These are phyloP conservation scores for Nicotiana paniculata DNA, from an alignment of 257 asterid genomes.

Conservation along the genomic window DNA sequence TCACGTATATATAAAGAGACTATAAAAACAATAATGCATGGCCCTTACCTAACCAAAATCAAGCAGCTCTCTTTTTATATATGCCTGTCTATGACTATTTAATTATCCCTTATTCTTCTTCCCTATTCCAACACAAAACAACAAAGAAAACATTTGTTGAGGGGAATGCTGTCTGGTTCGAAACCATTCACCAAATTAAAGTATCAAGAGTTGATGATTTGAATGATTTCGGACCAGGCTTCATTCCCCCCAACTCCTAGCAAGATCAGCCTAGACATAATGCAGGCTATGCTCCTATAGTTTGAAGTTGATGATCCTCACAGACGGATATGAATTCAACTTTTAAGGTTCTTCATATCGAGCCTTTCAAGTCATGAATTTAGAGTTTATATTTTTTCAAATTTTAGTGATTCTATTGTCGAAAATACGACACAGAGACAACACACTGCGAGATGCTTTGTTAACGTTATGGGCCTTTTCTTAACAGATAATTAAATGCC, in stretches of 20 bases:
- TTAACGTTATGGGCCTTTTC: neutral
- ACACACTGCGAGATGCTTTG: neutral
- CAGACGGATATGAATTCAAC: too few relatives aligned
- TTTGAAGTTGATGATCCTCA: neutral
- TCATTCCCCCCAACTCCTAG: slow-evolving; percentile 42
- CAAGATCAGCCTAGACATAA: neutral
- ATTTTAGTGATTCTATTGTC: too few relatives aligned
- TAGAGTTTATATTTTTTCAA: too few relatives aligned
- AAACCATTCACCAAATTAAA: slow-evolving; percentile 24
- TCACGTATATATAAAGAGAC: slow-evolving; percentile 5
- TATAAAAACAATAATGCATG: slow-evolving; percentile 19
- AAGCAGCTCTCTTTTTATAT: neutral
- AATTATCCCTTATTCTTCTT: neutral
- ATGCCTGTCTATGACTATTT: neutral
- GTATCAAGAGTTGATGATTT: neutral
- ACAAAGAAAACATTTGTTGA: slow-evolving; percentile 16
- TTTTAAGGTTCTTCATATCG: too few relatives aligned
- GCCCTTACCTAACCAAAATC: slow-evolving; percentile 18
- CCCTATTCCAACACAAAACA: neutral
- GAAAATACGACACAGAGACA: too few relatives aligned
- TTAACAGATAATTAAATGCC: neutral
- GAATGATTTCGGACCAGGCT: slow-evolving; percentile 95
- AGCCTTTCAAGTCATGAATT: too few relatives aligned
- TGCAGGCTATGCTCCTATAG: neutral
- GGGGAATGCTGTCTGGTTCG: slow-evolving; percentile 49